Evolutionary conservation across 352 stramenopile genomes (phyloP).

Genomic region (Phytophthora cryptogea): DNA sequence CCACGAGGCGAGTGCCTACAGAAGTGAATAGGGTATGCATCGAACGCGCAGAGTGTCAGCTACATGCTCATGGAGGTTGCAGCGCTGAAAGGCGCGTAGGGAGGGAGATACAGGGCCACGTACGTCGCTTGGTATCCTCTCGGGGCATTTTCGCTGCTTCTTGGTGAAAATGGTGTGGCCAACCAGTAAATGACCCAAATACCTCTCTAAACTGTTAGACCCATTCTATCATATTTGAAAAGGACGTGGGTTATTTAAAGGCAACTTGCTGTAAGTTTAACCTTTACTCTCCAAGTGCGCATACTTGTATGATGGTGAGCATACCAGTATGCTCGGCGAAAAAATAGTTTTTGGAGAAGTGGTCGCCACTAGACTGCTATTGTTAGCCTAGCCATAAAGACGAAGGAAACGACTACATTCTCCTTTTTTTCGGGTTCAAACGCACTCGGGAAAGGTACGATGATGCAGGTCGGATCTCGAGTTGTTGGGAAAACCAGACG

Average conservation of each 20-base stretch:
- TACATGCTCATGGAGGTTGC: background rate
- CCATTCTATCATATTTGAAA: too few species aligned
- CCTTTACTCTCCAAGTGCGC: slow-evolving; percentile 8
- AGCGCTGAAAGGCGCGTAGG: background rate
- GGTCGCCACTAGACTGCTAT: background rate
- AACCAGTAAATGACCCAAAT: background rate
- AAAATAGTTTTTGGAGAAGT: slow-evolving; percentile 7
- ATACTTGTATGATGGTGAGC: slow-evolving; percentile 4
- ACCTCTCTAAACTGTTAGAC: too few species aligned
- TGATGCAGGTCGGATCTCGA: slow-evolving; percentile 7
- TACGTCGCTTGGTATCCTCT: slow-evolving; percentile 39
- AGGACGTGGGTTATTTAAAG: too few species aligned
- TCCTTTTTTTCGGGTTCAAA: slow-evolving; percentile 13
- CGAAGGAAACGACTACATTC: slow-evolving; percentile 9
- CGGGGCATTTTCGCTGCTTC: slow-evolving; percentile 17
- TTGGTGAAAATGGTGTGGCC: background rate
- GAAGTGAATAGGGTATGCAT: slow-evolving; percentile 8
- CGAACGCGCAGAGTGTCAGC: slow-evolving; percentile 14
- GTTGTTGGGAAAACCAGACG: slow-evolving; percentile 4
- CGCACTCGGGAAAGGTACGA: background rate
- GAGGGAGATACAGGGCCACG: slow-evolving; percentile 5
- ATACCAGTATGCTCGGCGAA: slow-evolving; percentile 4
- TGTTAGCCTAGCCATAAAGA: slow-evolving; percentile 5
- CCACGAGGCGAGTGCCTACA: slow-evolving; percentile 61
- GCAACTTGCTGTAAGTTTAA: background rate